Conservation (phyloP, 139 green algal species). For the Coccomyxa sp. region DNA sequence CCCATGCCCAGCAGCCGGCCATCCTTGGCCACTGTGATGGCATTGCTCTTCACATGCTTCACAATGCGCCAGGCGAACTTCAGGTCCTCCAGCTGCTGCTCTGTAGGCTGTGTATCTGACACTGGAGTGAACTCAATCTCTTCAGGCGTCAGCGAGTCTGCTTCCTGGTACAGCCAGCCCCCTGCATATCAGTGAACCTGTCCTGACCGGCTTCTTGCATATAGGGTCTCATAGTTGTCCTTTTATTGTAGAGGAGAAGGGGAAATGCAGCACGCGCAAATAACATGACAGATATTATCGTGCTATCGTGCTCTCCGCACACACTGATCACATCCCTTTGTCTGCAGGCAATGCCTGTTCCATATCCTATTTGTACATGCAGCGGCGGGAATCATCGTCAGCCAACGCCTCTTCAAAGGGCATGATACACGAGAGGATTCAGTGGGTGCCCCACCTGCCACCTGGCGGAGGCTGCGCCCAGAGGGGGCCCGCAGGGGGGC, state of each 20-base stretch:
- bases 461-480: conserved; percentile 76
- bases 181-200: conserved; percentile 24
- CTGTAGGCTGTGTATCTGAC: conserved; percentile 80
- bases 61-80: conserved; percentile 94
- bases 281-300: no score
- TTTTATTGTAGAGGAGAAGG: no score
- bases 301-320: no score
- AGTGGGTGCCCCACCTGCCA: conserved; percentile 44
- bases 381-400: no score
- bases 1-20: conserved; percentile 94
- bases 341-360: no score
- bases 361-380: no score
- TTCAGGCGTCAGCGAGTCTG: conserved; percentile 75
- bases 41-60: conserved; percentile 99
- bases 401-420: no score
- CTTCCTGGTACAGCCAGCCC: conserved; percentile 84
- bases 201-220: no score
- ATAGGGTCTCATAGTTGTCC: no score
- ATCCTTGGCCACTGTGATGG: conserved; percentile 96
- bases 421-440: no score
- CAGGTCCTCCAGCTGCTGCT: conserved; percentile 87
- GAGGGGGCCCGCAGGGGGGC: conserved; percentile 65
- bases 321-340: no score
- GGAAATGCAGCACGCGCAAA: no score
- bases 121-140: conserved; percentile 83